Conservation (phyloP, 345 rosid species). For the Dovyalis caffra region DNA sequence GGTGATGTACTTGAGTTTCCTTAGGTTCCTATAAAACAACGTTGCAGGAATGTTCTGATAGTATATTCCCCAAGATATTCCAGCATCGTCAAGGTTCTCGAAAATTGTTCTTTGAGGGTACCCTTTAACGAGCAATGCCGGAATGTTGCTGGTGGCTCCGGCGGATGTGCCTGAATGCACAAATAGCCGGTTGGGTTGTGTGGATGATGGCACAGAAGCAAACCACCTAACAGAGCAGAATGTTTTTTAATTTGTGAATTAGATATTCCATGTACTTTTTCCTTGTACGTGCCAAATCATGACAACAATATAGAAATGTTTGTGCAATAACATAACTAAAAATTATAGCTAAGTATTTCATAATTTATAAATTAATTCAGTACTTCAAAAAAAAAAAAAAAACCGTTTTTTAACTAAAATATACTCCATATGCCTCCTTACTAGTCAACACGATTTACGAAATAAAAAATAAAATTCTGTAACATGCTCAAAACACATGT, state of each 20-base stretch:
- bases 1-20: conserved; percentile 58
- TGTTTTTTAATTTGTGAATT: neutral
- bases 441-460: too few species aligned
- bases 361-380: too few species aligned
- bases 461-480: neutral
- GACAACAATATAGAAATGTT: neutral
- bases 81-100: conserved; percentile 54
- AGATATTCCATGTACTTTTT: neutral
- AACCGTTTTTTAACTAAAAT: too few species aligned
- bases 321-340: neutral
- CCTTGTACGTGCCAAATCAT: neutral
- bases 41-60: conserved; percentile 87
- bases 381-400: too few species aligned
- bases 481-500: neutral
- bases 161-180: conserved; percentile 76
- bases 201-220: conserved; percentile 81
- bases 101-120: conserved; percentile 84
- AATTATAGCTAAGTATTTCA: neutral
- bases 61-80: conserved; percentile 69
- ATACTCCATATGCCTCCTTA: too few species aligned
- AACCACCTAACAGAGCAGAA: conserved; percentile 52
- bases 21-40: conserved; percentile 59
- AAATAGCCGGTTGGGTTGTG: conserved; percentile 82
- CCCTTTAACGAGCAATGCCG: conserved; percentile 51
- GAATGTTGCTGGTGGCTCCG: conserved; percentile 86